Evolutionary conservation across 768 basidiomycete genomes (phyloP).

Genomic region (Lactarius akahatsu): DNA sequence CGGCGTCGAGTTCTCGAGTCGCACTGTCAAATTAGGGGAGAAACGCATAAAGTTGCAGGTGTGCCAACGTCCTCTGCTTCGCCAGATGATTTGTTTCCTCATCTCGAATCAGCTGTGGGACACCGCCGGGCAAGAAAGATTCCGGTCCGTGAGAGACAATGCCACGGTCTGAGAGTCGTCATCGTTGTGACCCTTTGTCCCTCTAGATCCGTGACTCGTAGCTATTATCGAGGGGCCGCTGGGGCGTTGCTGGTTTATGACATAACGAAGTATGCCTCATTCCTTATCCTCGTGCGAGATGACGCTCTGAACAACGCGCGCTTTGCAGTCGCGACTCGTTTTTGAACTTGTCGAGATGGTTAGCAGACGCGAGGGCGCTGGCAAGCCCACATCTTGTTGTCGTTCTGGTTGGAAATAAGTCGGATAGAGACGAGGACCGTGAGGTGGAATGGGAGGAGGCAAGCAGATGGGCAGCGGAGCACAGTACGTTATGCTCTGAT

Average conservation of each 20-base stretch:
- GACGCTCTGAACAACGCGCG: conserved; percentile 25
- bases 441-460: conserved; percentile 97
- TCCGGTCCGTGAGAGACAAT: conserved; percentile 53
- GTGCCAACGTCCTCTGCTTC: conserved; percentile 28
- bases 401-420: conserved; percentile 93
- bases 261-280: conserved; percentile 71
- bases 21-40: conserved; percentile 90
- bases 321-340: conserved; percentile 80
- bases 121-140: conserved; percentile 95
- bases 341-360: conserved; percentile 78
- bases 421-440: conserved; percentile 90
- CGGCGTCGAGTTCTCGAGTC: conserved; percentile 95
- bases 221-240: conserved; percentile 94
- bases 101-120: conserved; percentile 75
- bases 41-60: conserved; percentile 96
- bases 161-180: conserved; percentile 12
- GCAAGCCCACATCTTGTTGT: conserved; percentile 89
- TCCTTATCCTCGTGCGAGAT: conserved; percentile 1
- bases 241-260: conserved; percentile 93
- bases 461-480: conserved; percentile 92
- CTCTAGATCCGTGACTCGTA: conserved; percentile 81
- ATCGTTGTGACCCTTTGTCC: conserved; percentile 28
- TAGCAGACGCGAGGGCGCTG: conserved; percentile 89
- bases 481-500: conserved; percentile 52
- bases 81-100: background rate